phyloP scores from a whole-genome alignment of 1,139 yeast genomes.

The Diutina sp. region DNA sequence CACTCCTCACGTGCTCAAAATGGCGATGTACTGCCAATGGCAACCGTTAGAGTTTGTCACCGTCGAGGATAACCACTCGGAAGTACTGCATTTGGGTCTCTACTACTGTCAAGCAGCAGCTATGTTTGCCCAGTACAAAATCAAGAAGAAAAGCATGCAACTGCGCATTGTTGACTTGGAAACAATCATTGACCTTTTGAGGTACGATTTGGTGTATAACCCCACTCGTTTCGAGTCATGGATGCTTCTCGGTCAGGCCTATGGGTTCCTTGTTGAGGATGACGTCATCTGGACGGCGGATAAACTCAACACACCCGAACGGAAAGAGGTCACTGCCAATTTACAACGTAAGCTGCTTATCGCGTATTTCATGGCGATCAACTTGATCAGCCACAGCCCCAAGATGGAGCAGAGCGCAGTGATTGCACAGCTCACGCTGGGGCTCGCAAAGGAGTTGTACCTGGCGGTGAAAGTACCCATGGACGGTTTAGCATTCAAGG shows the following conservation, averaged over 20 bases:
- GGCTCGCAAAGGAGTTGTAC: constrained; percentile 49
- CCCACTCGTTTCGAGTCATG: constrained; percentile 72
- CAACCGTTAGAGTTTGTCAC: constrained; percentile 21
- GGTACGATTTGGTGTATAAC: constrained; percentile 54
- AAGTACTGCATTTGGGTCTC: constrained; percentile 35
- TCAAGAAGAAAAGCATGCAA: constrained; percentile 62
- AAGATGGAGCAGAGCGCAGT: constrained; percentile 12
- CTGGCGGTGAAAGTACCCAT: constrained; percentile 56
- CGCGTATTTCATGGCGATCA: constrained; percentile 71
- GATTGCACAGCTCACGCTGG: constrained; percentile 38
- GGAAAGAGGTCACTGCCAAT: constrained; percentile 49
- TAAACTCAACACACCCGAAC: constrained; percentile 52
- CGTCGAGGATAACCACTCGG: constrained; percentile 8
- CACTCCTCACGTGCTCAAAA: constrained; percentile 36
- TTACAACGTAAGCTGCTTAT: constrained; percentile 59
- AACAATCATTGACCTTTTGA: constrained; percentile 52
- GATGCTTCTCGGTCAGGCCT: constrained; percentile 75
- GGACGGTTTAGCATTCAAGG: constrained; percentile 42
- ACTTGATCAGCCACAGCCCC: constrained; percentile 13
- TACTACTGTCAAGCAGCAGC: constrained; percentile 65
- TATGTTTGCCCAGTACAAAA: constrained; percentile 50
- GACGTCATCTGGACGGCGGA: constrained; percentile 89
- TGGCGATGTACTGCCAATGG: constrained; percentile 45
- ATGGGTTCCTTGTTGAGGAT: constrained; percentile 71
- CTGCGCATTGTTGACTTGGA: constrained; percentile 76